Conservation (phyloP, 495 filamentous ascomycete genomes). For the Massariosphaeria phaeospora region DNA sequence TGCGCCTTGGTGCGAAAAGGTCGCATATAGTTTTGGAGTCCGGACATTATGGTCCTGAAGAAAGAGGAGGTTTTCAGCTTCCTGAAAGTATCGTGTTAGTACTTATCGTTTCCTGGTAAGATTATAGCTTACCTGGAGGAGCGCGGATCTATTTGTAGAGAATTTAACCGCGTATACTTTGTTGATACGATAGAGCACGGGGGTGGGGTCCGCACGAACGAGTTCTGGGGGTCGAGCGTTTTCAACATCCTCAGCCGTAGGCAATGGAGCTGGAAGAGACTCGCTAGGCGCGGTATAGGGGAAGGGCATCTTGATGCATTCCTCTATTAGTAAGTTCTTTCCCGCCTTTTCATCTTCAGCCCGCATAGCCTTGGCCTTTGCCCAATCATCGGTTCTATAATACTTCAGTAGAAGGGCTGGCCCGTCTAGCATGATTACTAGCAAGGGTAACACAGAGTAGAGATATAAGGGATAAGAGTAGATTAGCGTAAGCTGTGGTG, state of each 20-base stretch:
- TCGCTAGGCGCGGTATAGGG: slow-evolving; percentile 1
- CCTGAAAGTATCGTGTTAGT: not conserved
- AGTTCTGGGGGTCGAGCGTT: not conserved
- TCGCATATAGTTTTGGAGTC: slow-evolving; percentile 2
- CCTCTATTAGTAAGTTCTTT: not conserved
- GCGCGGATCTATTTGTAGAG: not conserved
- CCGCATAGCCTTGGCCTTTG: not conserved
- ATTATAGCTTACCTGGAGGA: not conserved
- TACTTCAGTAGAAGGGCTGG: not conserved
- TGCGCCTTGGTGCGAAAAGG: not conserved
- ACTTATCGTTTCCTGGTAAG: not conserved
- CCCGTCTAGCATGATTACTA: not conserved
- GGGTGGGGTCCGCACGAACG: not conserved
- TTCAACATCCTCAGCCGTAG: slow-evolving; percentile 1
- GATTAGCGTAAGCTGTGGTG: too few relatives aligned
- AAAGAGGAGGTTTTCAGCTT: slow-evolving; percentile 2
- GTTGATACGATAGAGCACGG: not conserved
- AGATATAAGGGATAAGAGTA: too few relatives aligned
- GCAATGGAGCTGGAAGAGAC: slow-evolving; percentile 1
- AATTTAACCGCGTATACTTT: not conserved
- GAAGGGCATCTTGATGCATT: not conserved
- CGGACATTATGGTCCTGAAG: not conserved
- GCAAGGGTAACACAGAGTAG: too few relatives aligned
- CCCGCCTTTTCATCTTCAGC: not conserved
- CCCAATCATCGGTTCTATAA: not conserved